These are phyloP conservation scores for Potentilla sterilis DNA, from an alignment of 306 rosid species.

Conservation along the genomic window DNA sequence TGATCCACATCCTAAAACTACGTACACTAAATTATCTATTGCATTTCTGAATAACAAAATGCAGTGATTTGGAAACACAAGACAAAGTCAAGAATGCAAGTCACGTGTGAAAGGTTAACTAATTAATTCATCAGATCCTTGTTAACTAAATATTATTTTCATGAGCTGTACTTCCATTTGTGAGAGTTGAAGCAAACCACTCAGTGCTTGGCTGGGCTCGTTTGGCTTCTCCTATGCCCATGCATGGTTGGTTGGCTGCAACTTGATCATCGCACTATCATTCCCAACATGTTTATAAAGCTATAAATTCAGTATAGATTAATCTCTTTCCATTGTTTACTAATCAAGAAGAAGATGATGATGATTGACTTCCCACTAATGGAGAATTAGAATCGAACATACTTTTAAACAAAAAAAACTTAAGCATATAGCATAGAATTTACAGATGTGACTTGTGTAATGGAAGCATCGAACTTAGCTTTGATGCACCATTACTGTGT, in stretches of 20 bases:
- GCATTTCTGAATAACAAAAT: no score
- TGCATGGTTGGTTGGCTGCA: neutral
- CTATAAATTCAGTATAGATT: neutral
- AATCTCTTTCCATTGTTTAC: neutral
- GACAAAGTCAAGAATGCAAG: neutral
- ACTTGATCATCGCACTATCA: conserved; percentile 4
- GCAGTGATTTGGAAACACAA: neutral
- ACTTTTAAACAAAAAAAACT: neutral
- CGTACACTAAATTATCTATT: neutral
- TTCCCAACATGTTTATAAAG: neutral
- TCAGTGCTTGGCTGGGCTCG: neutral
- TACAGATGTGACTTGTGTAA: conserved; percentile 2
- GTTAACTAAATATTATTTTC: neutral
- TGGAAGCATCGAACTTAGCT: conserved; percentile 10
- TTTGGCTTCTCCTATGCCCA: neutral
- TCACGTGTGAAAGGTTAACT: neutral
- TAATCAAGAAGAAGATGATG: neutral
- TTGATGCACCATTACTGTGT: neutral
- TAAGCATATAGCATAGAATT: neutral
- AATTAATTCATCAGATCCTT: neutral
- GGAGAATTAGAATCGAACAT: conserved; percentile 11
- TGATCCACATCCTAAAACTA: neutral
- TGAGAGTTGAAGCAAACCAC: conserved; percentile 15
- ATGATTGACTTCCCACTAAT: neutral
- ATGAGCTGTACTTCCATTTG: neutral